Base-by-base conservation (phyloP, 768 basidiomycete genomes). In the Amanita fuliginea region DNA sequence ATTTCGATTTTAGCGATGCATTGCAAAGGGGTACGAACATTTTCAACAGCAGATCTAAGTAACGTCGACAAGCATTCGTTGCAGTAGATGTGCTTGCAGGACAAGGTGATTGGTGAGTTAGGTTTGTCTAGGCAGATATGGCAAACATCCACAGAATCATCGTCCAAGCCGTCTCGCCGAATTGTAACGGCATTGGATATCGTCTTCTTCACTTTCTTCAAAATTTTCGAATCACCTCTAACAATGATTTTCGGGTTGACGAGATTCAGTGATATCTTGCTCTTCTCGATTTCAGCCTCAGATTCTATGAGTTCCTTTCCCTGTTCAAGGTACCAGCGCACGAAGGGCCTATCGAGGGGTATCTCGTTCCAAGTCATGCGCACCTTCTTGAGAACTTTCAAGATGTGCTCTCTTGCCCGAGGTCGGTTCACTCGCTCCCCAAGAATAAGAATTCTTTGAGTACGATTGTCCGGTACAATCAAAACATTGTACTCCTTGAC, bases 21-120 rank as follows among this genome's bases (percentile, higher is more conserved):
- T 42, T 50, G 60, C 28, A 48, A 18, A 71, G 56, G 5, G 60
- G 59, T 34, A 57, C 56, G 19, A 61, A 59, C 11, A 60, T 61
- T 6, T 61, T 64, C 59, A 13, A 62, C 54, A 2, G 61, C 56
- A 4, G 64, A 61, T 35, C 56, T 58, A 37, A 80, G 60, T 47
- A 71, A 67, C 49, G 70, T 64, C 53, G 68, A 63, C 45, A 81
- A 63, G 59, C 80, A 82, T 7, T 59, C 30, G 24, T 53, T 63
- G 62, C 80, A 81, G 57, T 80, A 80, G 19, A 55, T 54, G 58
- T 82, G 79, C 14, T 66, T 66, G 58, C 80, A 82, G 22, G 61
- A 59, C 52, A 76, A 55, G 48, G 56, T 59, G 54, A 69, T 55
- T 1, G 67, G 57, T n/a, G 65, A 56, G 13, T 54, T 55, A 10